Percentiles rank a stretch among this genome's conserved stretches.
Evolutionary conservation across 2,329 filamentous ascomycete species (phyloP).

Genomic region (Sclerotinia borealis): DNA sequence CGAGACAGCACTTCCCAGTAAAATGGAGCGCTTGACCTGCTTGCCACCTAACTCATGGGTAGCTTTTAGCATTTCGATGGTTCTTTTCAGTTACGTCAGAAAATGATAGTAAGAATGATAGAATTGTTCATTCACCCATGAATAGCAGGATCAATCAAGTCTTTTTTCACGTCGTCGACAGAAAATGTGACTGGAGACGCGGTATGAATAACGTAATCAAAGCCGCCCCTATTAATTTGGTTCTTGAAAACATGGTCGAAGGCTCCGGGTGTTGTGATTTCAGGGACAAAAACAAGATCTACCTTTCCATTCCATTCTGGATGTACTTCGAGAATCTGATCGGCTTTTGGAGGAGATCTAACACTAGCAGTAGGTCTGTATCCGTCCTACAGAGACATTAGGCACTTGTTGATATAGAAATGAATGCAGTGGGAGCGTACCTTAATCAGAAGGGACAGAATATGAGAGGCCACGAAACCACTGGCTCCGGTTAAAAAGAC

Average conservation of each 20-base stretch:
- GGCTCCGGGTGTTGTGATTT: conserved; percentile 61
- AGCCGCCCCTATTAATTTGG: conserved; percentile 51
- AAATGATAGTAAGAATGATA: background rate
- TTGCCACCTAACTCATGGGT: conserved; percentile 49
- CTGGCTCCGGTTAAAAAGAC: conserved; percentile 34
- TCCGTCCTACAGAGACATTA: background rate
- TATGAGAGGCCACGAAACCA: conserved; percentile 46
- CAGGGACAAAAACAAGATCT: conserved; percentile 47
- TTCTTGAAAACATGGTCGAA: conserved; percentile 48
- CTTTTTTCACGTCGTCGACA: conserved; percentile 29
- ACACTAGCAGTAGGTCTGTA: conserved; percentile 33
- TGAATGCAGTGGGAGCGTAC: background rate
- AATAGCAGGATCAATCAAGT: conserved; percentile 47
- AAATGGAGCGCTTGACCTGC: conserved; percentile 35
- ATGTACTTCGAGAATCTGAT: conserved; percentile 36
- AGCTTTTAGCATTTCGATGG: conserved; percentile 65
- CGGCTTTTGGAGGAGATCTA: conserved; percentile 39
- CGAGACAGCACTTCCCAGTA: conserved; percentile 47
- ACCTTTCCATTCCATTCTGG: conserved; percentile 26
- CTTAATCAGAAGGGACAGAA: conserved; percentile 34
- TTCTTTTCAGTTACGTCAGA: conserved; percentile 31
- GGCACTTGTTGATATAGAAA: background rate
- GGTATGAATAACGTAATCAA: conserved; percentile 53
- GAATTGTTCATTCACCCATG: conserved; percentile 32
- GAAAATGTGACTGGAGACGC: conserved; percentile 46